Conservation (phyloP, 441 rosid genomes). For the Adansonia gregorii region DNA sequence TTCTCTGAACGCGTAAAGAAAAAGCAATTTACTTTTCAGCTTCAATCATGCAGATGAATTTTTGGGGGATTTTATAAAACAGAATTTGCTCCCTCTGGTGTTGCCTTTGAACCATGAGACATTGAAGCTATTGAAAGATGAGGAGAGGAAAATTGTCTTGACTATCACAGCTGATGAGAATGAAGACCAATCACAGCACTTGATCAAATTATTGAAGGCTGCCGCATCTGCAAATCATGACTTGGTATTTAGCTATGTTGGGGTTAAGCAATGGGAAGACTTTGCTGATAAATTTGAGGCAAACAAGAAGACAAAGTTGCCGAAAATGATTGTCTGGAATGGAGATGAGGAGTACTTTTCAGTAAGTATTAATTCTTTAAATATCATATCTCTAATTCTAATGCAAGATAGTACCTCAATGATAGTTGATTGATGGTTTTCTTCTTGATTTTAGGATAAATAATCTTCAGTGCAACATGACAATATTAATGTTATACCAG, state of each 20-base stretch:
- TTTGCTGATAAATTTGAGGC: constrained; percentile 75
- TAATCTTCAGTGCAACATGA: constrained; percentile 7
- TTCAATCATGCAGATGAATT: constrained; percentile 59
- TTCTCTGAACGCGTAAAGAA: constrained; percentile 4
- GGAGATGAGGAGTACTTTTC: constrained; percentile 69
- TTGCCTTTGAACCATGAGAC: constrained; percentile 79
- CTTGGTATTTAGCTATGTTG: constrained; percentile 81
- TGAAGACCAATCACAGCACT: constrained; percentile 56
- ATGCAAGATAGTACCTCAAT: constrained; percentile 10
- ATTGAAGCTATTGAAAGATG: constrained; percentile 71
- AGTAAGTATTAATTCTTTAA: constrained; percentile 44
- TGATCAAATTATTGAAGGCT: constrained; percentile 72
- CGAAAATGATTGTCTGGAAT: constrained; percentile 83
- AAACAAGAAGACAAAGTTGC: constrained; percentile 57
- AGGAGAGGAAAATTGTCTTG: constrained; percentile 75
- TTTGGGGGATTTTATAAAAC: constrained; percentile 74
- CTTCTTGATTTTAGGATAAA: not conserved
- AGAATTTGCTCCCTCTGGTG: constrained; percentile 72
- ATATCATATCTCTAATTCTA: constrained; percentile 19
- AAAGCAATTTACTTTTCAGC: constrained; percentile 24
- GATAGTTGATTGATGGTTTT: not conserved
- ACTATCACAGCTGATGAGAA: constrained; percentile 72
- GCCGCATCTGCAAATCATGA: constrained; percentile 93
- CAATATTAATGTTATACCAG: not conserved
- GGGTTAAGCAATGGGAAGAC: constrained; percentile 74